Evolutionary conservation across 208 protist genomes (phyloP).

Genomic region (Acanthamoeba royreba): DNA sequence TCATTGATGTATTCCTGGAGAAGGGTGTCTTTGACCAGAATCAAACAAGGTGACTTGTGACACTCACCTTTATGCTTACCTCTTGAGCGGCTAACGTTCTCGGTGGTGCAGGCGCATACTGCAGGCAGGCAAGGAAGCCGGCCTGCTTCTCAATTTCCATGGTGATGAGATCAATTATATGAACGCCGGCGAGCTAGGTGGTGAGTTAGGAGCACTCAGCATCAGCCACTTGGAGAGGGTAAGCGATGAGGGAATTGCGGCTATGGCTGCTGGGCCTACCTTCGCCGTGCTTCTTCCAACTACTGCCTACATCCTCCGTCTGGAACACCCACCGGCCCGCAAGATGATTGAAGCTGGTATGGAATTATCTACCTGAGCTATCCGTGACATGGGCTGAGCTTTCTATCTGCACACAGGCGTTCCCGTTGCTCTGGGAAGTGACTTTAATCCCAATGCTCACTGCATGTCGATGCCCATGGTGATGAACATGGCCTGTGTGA

Average conservation of each 20-base stretch:
- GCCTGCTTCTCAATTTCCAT: slow-evolving; percentile 84
- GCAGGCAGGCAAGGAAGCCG: slow-evolving; percentile 73
- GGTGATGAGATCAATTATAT: slow-evolving; percentile 82
- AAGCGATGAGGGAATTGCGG: slow-evolving; percentile 77
- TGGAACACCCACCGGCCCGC: slow-evolving; percentile 80
- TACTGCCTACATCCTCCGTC: slow-evolving; percentile 83
- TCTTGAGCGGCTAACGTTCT: not conserved
- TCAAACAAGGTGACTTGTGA: slow-evolving; percentile 62
- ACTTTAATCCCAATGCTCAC: slow-evolving; percentile 89
- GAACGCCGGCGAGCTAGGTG: slow-evolving; percentile 78
- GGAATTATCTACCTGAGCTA: not conserved
- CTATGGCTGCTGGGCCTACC: slow-evolving; percentile 74
- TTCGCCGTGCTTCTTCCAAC: slow-evolving; percentile 84
- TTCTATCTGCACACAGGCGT: slow-evolving; percentile 50
- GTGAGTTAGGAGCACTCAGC: slow-evolving; percentile 75
- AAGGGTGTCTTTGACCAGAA: slow-evolving; percentile 73
- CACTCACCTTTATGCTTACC: not conserved
- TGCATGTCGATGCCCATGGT: slow-evolving; percentile 85
- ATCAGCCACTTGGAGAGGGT: slow-evolving; percentile 82
- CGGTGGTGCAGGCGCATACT: slow-evolving; percentile 68
- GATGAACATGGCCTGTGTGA: slow-evolving; percentile 87
- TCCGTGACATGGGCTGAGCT: not conserved
- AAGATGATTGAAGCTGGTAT: slow-evolving; percentile 75
- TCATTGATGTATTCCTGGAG: slow-evolving; percentile 86
- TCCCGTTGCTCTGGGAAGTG: slow-evolving; percentile 80